Base-by-base conservation (phyloP, 2,329 filamentous ascomycete species). In the Dactylonectria estremocensis region DNA sequence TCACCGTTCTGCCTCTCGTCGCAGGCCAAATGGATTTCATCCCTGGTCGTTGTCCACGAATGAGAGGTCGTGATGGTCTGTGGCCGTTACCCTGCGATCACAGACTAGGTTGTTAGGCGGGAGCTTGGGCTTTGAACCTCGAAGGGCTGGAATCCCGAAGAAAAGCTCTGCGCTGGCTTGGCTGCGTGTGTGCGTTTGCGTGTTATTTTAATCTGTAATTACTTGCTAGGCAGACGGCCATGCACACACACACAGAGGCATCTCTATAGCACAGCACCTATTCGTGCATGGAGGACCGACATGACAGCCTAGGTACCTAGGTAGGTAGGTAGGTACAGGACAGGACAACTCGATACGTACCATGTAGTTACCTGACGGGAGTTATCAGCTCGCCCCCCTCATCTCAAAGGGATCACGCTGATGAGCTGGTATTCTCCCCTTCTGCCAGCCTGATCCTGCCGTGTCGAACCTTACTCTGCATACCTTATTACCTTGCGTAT, bases 401-500 rank as follows among this genome's bases (percentile, higher is more conserved):
- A 53, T 40, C 37, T 53, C 48, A 45, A 33, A 43, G 40, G n/a
- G 40, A 43, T 43, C 33, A 37, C 33, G 22, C 24, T 37, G 50
- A 52, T 43, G 49, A 53, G 49, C 49, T 53, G 43, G 52, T 63
- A 52, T 43, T 57, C 22, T 56, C 33, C 43, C 45, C 48, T 43
- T 33, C 28, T 63, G 48, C 28, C 35, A 33, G 46, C 48, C 57
- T 60, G 57, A 60, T 31, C 35, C 57, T 59, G 45, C 16, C 37
- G 46, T 61, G 50, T 31, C 28, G 28, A 28, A 53, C 24, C 22
- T 49, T 24, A 22, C 35, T 37, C 49, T 50, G 20, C 16, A 40
- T 31, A 58, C 59, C 61, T 56, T 68, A 61, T 52, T 60, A 65
- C 69, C 49, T 52, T 57, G 58, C 69, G 48, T 57, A 64, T 69